These are phyloP conservation scores for Tieghemiomyces parasiticus DNA, from an alignment of 192 early-diverging fungal species.

Conservation along the genomic window DNA sequence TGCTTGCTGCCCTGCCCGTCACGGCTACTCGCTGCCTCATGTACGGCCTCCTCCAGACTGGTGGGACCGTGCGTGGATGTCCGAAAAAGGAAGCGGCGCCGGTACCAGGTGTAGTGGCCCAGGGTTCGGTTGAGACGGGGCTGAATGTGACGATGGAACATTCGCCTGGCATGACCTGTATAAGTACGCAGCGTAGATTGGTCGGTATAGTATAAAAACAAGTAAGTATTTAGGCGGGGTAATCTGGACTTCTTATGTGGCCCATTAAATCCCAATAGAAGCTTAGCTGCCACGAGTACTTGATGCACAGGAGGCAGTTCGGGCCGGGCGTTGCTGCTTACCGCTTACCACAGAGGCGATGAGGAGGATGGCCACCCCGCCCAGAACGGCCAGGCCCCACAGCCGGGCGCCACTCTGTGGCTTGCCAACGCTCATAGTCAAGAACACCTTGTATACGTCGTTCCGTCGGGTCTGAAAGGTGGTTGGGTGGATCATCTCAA, in stretches of 20 bases:
- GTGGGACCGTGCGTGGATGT: no score
- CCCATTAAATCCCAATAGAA: no score
- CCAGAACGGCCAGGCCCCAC: conserved; percentile 7
- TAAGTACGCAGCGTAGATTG: no score
- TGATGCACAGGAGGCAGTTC: no score
- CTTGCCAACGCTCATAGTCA: neutral
- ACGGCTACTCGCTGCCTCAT: no score
- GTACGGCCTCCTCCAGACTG: no score
- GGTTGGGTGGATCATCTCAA: neutral
- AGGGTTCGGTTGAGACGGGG: neutral
- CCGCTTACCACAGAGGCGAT: conserved; percentile 9
- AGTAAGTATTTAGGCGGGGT: no score
- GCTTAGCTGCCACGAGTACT: no score
- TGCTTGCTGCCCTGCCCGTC: no score
- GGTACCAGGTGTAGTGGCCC: neutral
- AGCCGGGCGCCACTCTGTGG: neutral
- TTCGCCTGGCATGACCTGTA: neutral
- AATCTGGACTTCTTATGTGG: no score
- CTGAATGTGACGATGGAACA: neutral
- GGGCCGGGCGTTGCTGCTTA: no score
- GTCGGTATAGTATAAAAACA: no score
- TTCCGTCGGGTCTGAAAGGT: neutral
- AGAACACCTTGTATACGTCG: neutral
- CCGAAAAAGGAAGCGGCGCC: neutral
- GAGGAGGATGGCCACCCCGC: neutral